phyloP scores from a whole-genome alignment of 495 filamentous ascomycete species.

The Clavariopsis aquatica region DNA sequence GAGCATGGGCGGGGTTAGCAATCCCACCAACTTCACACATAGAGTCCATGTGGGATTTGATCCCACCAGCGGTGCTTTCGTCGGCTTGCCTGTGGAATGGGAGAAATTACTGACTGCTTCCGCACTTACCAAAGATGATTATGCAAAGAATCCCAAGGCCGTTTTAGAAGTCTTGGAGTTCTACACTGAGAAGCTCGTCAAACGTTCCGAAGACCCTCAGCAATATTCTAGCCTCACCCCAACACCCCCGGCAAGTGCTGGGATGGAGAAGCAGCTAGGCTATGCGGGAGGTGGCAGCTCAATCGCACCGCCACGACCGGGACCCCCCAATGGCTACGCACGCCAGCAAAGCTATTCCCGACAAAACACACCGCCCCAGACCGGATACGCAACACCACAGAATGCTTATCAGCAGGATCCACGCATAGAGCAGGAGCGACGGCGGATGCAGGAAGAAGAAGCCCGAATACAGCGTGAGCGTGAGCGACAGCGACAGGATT shows the following conservation, averaged over 20 bases:
- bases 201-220: constrained; percentile 77
- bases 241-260: constrained; percentile 60
- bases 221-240: constrained; percentile 71
- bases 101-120: constrained; percentile 91
- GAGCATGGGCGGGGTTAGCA: constrained; percentile 96
- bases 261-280: constrained; percentile 67
- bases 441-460: constrained; percentile 54
- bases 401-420: constrained; percentile 35
- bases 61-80: constrained; percentile 86
- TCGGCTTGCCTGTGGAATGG: constrained; percentile 93
- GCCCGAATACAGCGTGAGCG: constrained; percentile 47
- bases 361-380: constrained; percentile 30
- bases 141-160: constrained; percentile 95
- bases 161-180: constrained; percentile 97
- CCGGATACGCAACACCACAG: constrained; percentile 26
- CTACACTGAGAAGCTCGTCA: constrained; percentile 87
- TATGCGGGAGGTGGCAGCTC: constrained; percentile 60
- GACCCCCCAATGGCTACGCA: constrained; percentile 54
- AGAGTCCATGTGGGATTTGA: constrained; percentile 98
- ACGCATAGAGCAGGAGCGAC: constrained; percentile 42
- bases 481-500: constrained; percentile 44
- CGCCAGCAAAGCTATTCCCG: constrained; percentile 50
- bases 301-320: constrained; percentile 77
- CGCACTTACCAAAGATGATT: constrained; percentile 96
- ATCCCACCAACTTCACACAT: constrained; percentile 95